These are phyloP conservation scores for Botrytis byssoidea DNA, from an alignment of 2,329 filamentous ascomycete genomes.

Conservation along the genomic window DNA sequence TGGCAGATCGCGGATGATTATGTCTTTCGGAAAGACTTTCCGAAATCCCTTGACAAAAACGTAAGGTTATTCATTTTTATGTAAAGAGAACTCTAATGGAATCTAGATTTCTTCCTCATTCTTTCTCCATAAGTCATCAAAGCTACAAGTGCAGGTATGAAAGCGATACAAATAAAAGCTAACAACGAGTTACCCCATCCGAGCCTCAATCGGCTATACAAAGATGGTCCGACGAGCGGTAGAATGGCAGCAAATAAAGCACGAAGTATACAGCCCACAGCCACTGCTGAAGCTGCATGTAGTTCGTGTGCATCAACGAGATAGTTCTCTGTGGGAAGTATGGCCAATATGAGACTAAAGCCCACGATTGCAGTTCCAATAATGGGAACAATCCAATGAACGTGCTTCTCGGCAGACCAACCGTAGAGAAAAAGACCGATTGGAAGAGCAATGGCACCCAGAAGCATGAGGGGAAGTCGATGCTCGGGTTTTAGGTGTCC, in stretches of 20 bases:
- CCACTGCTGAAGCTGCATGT: conserved; percentile 43
- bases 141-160: conserved; percentile 47
- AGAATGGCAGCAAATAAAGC: conserved; percentile 49
- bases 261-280: conserved; percentile 42
- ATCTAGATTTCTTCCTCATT: neutral
- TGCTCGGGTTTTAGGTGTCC: conserved; percentile 39
- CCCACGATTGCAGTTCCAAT: conserved; percentile 44
- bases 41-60: neutral
- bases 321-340: conserved; percentile 45
- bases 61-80: neutral
- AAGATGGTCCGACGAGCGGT: conserved; percentile 47
- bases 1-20: neutral
- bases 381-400: conserved; percentile 46
- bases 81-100: neutral
- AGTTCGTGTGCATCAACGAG: conserved; percentile 45
- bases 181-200: conserved; percentile 50
- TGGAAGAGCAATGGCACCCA: conserved; percentile 43
- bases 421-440: conserved; percentile 51
- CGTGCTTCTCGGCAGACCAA: conserved; percentile 44
- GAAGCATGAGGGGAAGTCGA: conserved; percentile 44
- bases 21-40: neutral
- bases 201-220: conserved; percentile 44
- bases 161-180: conserved; percentile 47
- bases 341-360: conserved; percentile 43
- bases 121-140: conserved; percentile 45